These are phyloP conservation scores for Pythium sukuiense DNA, from an alignment of 352 stramenopile species.

Conservation along the genomic window DNA sequence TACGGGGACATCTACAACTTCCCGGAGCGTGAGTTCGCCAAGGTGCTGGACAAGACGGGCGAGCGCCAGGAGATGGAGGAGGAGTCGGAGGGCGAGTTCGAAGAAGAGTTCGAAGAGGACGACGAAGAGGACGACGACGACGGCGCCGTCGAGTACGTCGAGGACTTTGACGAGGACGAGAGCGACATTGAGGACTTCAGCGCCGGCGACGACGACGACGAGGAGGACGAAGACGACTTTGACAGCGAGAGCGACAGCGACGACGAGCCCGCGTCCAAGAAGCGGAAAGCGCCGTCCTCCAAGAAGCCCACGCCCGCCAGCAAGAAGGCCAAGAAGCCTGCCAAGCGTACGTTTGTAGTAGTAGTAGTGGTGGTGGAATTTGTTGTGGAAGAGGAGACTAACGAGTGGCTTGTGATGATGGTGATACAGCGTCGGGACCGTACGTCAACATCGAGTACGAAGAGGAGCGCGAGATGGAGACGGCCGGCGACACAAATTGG, in stretches of 20 bases:
- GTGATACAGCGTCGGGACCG: conserved; percentile 41
- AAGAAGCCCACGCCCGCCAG: conserved; percentile 18
- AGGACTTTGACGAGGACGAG: conserved; percentile 92
- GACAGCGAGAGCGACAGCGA: conserved; percentile 51
- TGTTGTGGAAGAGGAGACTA: not conserved
- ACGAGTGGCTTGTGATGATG: conserved; percentile 11
- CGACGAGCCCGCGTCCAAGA: conserved; percentile 35
- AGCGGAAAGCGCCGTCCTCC: conserved; percentile 55
- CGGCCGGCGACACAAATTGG: conserved; percentile 49
- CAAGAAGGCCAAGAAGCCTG: conserved; percentile 65
- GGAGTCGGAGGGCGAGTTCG: conserved; percentile 83
- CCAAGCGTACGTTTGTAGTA: conserved; percentile 46
- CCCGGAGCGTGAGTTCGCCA: conserved; percentile 91
- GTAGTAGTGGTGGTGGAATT: too few species aligned
- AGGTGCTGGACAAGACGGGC: conserved; percentile 77
- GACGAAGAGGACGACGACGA: conserved; percentile 56
- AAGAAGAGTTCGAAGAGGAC: conserved; percentile 62
- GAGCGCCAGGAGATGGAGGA: conserved; percentile 92
- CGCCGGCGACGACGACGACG: conserved; percentile 64
- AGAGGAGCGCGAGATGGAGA: conserved; percentile 67
- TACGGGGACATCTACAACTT: conserved; percentile 99
- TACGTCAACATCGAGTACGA: conserved; percentile 90
- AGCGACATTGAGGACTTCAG: conserved; percentile 89
- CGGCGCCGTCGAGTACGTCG: conserved; percentile 78
- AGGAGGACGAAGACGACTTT: conserved; percentile 39